Percentiles rank a stretch among this genome's conserved stretches.
These are phyloP conservation scores for Colletotrichum abscissum DNA, from an alignment of 2,329 filamentous ascomycete genomes.

Conservation along the genomic window DNA sequence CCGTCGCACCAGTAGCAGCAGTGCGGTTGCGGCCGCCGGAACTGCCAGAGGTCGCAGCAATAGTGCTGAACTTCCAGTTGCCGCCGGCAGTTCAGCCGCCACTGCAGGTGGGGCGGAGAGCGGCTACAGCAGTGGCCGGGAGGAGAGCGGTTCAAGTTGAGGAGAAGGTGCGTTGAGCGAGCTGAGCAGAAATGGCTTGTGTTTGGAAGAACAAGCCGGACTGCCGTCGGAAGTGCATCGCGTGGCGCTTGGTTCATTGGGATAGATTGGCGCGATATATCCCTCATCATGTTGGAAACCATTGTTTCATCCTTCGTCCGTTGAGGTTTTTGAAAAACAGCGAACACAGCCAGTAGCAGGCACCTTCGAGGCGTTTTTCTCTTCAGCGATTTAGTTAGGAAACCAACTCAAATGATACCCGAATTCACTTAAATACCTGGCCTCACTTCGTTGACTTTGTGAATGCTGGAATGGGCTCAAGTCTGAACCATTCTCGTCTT, in stretches of 20 bases:
- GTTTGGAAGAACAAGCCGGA: too few species aligned
- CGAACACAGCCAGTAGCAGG: not conserved
- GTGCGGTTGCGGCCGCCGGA: constrained; percentile 47
- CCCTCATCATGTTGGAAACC: not conserved
- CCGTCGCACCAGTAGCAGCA: constrained; percentile 39
- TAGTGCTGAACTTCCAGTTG: constrained; percentile 41
- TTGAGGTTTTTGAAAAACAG: not conserved
- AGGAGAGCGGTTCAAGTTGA: constrained; percentile 40
- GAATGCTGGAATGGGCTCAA: too few species aligned
- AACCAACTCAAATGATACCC: not conserved
- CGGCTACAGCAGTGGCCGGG: constrained; percentile 49
- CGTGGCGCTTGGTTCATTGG: not conserved
- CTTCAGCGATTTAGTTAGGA: not conserved
- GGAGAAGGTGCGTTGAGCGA: too few species aligned
- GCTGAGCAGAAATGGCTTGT: too few species aligned
- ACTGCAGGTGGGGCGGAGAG: constrained; percentile 53
- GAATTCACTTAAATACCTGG: not conserved
- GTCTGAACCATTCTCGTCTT: too few species aligned
- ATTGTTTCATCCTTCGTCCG: not conserved
- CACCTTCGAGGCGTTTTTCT: not conserved
- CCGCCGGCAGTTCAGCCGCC: constrained; percentile 51
- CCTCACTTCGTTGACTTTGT: too few species aligned
- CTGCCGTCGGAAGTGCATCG: not conserved
- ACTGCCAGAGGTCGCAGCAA: constrained; percentile 45
- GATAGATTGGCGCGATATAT: not conserved